Percentiles rank a stretch among this genome's conserved stretches.
phyloP scores from a whole-genome alignment of 2,329 filamentous ascomycete genomes.

The Penicillium sp. region DNA sequence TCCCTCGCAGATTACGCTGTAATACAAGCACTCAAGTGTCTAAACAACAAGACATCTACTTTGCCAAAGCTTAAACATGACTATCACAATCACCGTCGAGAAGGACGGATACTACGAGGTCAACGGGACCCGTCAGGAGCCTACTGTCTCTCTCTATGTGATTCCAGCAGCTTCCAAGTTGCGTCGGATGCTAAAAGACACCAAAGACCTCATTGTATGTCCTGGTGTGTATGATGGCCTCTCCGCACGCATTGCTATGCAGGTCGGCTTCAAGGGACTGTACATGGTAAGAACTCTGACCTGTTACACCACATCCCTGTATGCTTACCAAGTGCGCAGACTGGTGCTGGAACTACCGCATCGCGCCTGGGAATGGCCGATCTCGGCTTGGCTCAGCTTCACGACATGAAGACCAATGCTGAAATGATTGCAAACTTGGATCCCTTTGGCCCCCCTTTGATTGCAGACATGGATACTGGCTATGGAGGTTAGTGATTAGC shows the following conservation, averaged over 20 bases:
- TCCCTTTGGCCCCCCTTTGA: constrained; percentile 53
- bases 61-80: constrained; percentile 19
- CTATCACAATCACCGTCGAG: constrained; percentile 34
- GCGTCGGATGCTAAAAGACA: constrained; percentile 28
- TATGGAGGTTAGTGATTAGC: constrained; percentile 43
- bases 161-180: constrained; percentile 31
- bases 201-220: constrained; percentile 49
- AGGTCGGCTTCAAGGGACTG: constrained; percentile 61
- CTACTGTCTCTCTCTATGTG: constrained; percentile 28
- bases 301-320: background rate
- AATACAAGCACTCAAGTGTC: background rate
- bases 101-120: constrained; percentile 35
- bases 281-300: constrained; percentile 59
- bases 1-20: background rate
- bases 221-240: constrained; percentile 69
- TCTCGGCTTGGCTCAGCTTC: constrained; percentile 59
- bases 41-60: background rate
- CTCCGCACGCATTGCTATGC: constrained; percentile 61
- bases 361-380: constrained; percentile 63
- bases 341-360: constrained; percentile 61
- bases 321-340: constrained; percentile 40
- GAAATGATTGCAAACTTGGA: constrained; percentile 63
- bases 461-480: constrained; percentile 57
- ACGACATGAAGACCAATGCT: constrained; percentile 64
- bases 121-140: constrained; percentile 29